A percentile compares a stretch with the other conserved stretches of the same genome.
phyloP scores from a whole-genome alignment of 805 yeast genomes.

The Candida sanyiensis region DNA sequence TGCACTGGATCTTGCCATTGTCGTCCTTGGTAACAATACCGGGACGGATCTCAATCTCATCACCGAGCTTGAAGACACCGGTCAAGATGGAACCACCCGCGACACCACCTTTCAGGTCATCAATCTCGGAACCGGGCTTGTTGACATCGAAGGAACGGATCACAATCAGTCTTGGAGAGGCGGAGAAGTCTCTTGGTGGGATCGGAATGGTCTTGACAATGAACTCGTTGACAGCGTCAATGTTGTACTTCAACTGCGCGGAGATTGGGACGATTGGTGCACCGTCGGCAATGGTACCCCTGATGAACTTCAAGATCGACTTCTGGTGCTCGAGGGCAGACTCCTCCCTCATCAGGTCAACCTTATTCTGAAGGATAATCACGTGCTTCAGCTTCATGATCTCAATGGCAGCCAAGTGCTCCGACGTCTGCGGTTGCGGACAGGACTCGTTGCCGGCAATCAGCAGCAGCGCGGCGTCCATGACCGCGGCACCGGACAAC shows the following conservation, averaged over 20 bases:
- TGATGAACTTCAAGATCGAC: slow-evolving; percentile 83
- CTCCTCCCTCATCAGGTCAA: slow-evolving; percentile 97
- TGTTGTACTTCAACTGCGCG: slow-evolving; percentile 96
- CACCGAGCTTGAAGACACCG: slow-evolving; percentile 96
- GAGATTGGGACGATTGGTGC: slow-evolving; percentile 99
- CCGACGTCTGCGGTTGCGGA: slow-evolving; percentile 99
- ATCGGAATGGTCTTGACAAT: slow-evolving; percentile 94
- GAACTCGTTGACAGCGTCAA: slow-evolving; percentile 96
- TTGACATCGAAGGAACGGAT: slow-evolving; percentile 98
- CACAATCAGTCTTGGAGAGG: slow-evolving; percentile 91
- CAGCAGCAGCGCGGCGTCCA: slow-evolving; percentile 96
- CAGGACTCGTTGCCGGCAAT: slow-evolving; percentile 99
- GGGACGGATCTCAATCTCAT: slow-evolving; percentile 97
- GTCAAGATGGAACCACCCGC: slow-evolving; percentile 98
- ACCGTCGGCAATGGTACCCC: slow-evolving; percentile 98
- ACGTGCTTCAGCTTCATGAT: slow-evolving; percentile 98
- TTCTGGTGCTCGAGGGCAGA: slow-evolving; percentile 93
- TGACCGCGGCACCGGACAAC: slow-evolving; percentile 99
- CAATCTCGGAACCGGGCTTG: slow-evolving; percentile 97
- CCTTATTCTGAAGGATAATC: slow-evolving; percentile 93
- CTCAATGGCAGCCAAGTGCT: slow-evolving; percentile 98
- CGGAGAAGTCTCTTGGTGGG: slow-evolving; percentile 90
- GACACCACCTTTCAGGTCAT: slow-evolving; percentile 98
- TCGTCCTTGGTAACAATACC: slow-evolving; percentile 98
- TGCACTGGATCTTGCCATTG: slow-evolving; percentile 82